Percentiles rank a stretch among this genome's conserved stretches.
These are phyloP conservation scores for Asterionellopsis glacialis DNA, from an alignment of 108 stramenopile genomes.

Conservation along the genomic window DNA sequence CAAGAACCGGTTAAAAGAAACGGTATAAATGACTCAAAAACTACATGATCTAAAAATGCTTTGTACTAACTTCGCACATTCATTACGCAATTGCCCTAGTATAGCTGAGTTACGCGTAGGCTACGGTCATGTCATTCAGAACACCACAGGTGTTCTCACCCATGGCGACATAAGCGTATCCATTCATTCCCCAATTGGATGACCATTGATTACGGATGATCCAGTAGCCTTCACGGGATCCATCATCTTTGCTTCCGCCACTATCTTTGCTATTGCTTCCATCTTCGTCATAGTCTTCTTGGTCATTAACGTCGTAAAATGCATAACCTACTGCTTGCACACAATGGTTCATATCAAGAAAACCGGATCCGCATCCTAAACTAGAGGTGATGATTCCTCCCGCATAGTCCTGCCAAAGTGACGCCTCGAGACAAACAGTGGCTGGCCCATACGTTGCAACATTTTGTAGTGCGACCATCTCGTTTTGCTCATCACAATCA, in stretches of 20 bases:
- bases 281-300: slow-evolving; percentile 18
- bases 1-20: slow-evolving; percentile 20
- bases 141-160: slow-evolving; percentile 87
- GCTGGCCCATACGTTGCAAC: slow-evolving; percentile 84
- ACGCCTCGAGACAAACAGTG: slow-evolving; percentile 80
- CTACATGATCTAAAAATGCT: too few relatives aligned
- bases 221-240: slow-evolving; percentile 76
- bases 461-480: slow-evolving; percentile 70
- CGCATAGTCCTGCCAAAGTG: slow-evolving; percentile 73
- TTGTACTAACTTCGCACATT: too few relatives aligned
- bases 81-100: too few relatives aligned
- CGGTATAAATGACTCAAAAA: not conserved
- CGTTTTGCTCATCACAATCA: slow-evolving; percentile 77
- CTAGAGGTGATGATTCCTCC: slow-evolving; percentile 83
- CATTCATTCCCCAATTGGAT: slow-evolving; percentile 74
- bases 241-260: slow-evolving; percentile 29
- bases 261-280: slow-evolving; percentile 15
- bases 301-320: slow-evolving; percentile 37
- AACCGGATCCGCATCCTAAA: slow-evolving; percentile 61
- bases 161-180: slow-evolving; percentile 86
- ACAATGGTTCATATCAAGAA: slow-evolving; percentile 86
- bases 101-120: slow-evolving; percentile 21
- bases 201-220: slow-evolving; percentile 89
- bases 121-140: slow-evolving; percentile 86
- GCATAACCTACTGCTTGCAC: slow-evolving; percentile 86